Evolutionary conservation across 2,329 filamentous ascomycete genomes (phyloP).

Genomic region (Aquanectria penicillioides): DNA sequence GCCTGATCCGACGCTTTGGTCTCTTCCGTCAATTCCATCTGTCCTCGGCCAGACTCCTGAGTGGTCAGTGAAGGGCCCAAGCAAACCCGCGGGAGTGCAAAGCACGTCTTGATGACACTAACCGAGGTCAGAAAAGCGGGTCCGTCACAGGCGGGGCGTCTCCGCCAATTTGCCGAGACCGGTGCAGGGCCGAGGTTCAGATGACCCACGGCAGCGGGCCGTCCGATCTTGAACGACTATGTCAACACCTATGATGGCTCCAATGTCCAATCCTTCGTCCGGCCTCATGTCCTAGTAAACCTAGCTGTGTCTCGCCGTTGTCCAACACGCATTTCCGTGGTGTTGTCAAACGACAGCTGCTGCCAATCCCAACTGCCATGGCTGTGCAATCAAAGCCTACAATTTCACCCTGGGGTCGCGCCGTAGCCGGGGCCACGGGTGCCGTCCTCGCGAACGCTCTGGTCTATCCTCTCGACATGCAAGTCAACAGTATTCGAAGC

Average conservation of each 20-base stretch:
- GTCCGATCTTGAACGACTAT: constrained; percentile 21
- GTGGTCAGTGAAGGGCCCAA: too few relatives aligned
- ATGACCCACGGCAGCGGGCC: constrained; percentile 33
- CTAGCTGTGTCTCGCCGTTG: constrained; percentile 4
- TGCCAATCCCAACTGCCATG: constrained; percentile 51
- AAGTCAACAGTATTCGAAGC: constrained; percentile 50
- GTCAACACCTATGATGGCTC: constrained; percentile 32
- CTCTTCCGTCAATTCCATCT: too few relatives aligned
- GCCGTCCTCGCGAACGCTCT: constrained; percentile 94
- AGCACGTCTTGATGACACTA: constrained; percentile 29
- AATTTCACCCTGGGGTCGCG: constrained; percentile 92
- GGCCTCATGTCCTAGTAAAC: constrained; percentile 24
- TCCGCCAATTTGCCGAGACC: constrained; percentile 40
- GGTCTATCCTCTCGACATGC: constrained; percentile 98
- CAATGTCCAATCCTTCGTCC: constrained; percentile 19
- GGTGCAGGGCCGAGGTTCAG: constrained; percentile 37
- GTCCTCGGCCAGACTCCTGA: too few relatives aligned
- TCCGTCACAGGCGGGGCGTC: constrained; percentile 34
- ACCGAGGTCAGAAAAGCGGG: constrained; percentile 40
- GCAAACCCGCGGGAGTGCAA: too few relatives aligned
- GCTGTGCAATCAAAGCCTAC: constrained; percentile 70
- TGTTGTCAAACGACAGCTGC: neutral
- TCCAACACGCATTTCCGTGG: neutral
- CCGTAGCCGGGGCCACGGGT: constrained; percentile 90
- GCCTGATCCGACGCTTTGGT: too few relatives aligned